These are phyloP conservation scores for Tephrocybe sp. DNA, from an alignment of 768 basidiomycete genomes.

Conservation along the genomic window DNA sequence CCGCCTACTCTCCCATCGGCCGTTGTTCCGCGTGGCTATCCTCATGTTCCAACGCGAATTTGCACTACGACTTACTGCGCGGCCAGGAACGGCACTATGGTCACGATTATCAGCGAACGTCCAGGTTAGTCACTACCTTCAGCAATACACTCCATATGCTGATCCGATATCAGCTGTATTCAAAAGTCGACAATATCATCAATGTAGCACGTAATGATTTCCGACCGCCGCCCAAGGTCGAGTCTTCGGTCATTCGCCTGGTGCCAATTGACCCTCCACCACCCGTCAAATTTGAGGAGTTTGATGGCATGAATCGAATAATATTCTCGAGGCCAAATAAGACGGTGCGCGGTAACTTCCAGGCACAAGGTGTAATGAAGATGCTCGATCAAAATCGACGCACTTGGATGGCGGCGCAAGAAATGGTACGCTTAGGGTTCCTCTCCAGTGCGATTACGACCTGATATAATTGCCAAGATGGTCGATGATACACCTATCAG, in stretches of 20 bases:
- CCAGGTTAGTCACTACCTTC: constrained; percentile 42
- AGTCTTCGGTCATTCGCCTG: constrained; percentile 87
- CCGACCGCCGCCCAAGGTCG: constrained; percentile 92
- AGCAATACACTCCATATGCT: too few relatives aligned
- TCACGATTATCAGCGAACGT: constrained; percentile 95
- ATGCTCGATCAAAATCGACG: constrained; percentile 93
- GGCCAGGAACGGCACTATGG: constrained; percentile 84
- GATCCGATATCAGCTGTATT: constrained; percentile 69
- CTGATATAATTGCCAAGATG: constrained; percentile 31
- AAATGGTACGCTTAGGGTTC: constrained; percentile 41
- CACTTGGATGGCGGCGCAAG: constrained; percentile 85
- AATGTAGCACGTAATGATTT: constrained; percentile 97
- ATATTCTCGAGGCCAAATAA: constrained; percentile 90
- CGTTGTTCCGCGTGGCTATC: constrained; percentile 88
- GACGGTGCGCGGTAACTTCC: constrained; percentile 83
- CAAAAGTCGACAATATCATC: constrained; percentile 94
- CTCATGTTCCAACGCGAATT: constrained; percentile 99
- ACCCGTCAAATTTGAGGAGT: constrained; percentile 94
- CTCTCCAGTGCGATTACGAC: not conserved
- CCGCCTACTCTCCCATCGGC: constrained; percentile 93
- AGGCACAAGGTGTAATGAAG: constrained; percentile 90
- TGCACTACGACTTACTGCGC: constrained; percentile 85
- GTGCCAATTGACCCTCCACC: constrained; percentile 94
- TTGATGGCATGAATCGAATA: constrained; percentile 91
- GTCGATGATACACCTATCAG: constrained; percentile 72